Percentiles rank a stretch among this genome's conserved stretches.
phyloP scores from a whole-genome alignment of 352 stramenopile genomes.

The Pythium apleroticum region DNA sequence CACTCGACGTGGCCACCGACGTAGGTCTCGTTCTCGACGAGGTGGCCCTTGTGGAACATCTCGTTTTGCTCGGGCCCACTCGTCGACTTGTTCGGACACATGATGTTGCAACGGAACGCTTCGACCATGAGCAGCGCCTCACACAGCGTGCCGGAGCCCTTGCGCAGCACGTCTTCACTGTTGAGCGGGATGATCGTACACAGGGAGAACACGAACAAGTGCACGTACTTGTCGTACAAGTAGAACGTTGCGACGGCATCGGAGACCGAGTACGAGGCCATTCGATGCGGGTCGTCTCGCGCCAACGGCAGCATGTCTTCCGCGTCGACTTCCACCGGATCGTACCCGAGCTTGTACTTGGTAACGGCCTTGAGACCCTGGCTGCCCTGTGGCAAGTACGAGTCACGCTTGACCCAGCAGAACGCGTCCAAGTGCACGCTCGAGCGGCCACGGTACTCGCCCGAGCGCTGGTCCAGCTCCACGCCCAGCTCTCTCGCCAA shows the following conservation, averaged over 20 bases:
- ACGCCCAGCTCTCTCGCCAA: conserved; percentile 89
- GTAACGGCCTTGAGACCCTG: conserved; percentile 99
- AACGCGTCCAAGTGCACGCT: conserved; percentile 98
- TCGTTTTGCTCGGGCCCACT: conserved; percentile 59
- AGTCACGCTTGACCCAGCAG: conserved; percentile 99
- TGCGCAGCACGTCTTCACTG: conserved; percentile 97
- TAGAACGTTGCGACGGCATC: conserved; percentile 99
- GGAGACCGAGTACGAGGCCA: conserved; percentile 99
- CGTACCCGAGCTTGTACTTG: conserved; percentile 99
- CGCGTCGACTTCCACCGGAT: conserved; percentile 97
- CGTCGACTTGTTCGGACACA: conserved; percentile 99
- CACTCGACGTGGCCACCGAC: conserved; percentile 99
- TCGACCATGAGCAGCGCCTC: conserved; percentile 99
- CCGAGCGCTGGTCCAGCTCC: conserved; percentile 63
- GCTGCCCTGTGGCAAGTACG: conserved; percentile 97
- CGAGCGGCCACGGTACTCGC: conserved; percentile 91
- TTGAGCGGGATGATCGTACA: conserved; percentile 99
- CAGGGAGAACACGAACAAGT: conserved; percentile 99
- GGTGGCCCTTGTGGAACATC: conserved; percentile 91
- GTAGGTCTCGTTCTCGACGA: conserved; percentile 98
- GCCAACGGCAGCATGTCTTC: conserved; percentile 99
- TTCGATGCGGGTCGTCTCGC: conserved; percentile 93
- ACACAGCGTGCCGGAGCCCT: conserved; percentile 96
- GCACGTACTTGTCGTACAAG: conserved; percentile 99
- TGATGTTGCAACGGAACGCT: conserved; percentile 94